phyloP scores from a whole-genome alignment of 1,139 yeast species.

The Geotrichum bryndzae region DNA sequence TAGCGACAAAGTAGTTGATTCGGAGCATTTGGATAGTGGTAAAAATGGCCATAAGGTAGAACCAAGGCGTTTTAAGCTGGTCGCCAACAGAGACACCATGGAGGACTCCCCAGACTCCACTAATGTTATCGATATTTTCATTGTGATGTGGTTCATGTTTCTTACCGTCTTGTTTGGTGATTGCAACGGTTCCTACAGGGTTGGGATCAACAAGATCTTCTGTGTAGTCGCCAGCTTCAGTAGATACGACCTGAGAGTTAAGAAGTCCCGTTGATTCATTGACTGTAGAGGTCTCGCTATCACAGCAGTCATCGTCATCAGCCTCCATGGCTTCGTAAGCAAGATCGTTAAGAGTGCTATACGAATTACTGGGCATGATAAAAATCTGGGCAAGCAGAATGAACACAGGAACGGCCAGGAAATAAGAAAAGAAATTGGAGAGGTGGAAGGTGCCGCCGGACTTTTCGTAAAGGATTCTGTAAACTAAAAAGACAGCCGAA shows the following conservation, averaged over 20 bases:
- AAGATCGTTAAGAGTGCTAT: constrained; percentile 62
- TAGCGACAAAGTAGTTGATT: constrained; percentile 87
- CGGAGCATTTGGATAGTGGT: constrained; percentile 85
- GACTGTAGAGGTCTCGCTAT: constrained; percentile 18
- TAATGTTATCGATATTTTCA: constrained; percentile 40
- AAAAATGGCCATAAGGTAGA: constrained; percentile 64
- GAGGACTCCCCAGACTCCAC: constrained; percentile 81
- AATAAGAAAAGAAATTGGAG: constrained; percentile 55
- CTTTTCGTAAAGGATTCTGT: constrained; percentile 57
- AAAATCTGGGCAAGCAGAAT: constrained; percentile 65
- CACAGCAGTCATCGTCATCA: constrained; percentile 20
- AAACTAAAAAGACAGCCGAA: constrained; percentile 63
- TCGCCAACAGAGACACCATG: constrained; percentile 57
- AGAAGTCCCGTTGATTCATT: constrained; percentile 19
- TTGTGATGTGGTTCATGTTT: constrained; percentile 12
- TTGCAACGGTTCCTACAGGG: constrained; percentile 8
- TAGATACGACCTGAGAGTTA: background rate
- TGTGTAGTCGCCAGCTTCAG: background rate
- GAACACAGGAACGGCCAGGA: constrained; percentile 66
- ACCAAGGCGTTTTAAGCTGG: constrained; percentile 76
- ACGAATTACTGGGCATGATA: constrained; percentile 73
- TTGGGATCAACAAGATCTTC: constrained; percentile 4
- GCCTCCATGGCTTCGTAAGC: constrained; percentile 34
- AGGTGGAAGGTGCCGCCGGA: constrained; percentile 36
- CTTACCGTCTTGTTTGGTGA: constrained; percentile 8